Percentiles rank a stretch among this genome's conserved stretches.
Evolutionary conservation across 2,329 filamentous ascomycete species (phyloP).

Genomic region (Trichoderma sp.): DNA sequence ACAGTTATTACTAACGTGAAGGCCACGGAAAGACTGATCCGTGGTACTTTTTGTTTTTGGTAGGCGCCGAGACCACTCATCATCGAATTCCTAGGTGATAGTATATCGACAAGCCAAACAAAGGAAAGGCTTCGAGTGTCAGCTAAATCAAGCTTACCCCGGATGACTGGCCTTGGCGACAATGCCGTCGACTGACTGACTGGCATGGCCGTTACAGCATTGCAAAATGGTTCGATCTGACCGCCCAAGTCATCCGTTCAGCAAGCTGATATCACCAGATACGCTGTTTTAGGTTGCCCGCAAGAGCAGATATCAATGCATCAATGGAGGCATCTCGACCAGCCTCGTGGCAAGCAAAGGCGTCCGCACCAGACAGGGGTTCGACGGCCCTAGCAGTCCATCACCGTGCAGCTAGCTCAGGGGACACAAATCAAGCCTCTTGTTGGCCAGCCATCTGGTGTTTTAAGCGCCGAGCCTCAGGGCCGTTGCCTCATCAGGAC

Average conservation of each 20-base stretch:
- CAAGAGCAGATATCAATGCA: not conserved
- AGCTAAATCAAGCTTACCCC: not conserved
- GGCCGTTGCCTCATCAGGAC: constrained; percentile 18
- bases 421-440: constrained; percentile 13
- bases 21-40: not conserved
- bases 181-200: not conserved
- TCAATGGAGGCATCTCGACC: not conserved
- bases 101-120: not conserved
- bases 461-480: constrained; percentile 27
- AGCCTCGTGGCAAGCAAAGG: not conserved
- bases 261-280: constrained; percentile 1
- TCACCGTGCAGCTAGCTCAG: constrained; percentile 17
- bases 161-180: not conserved
- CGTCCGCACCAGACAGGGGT: not conserved
- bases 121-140: not conserved
- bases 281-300: not conserved
- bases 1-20: not conserved
- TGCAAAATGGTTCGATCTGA: not conserved
- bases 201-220: not conserved
- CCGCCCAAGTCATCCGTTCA: not conserved
- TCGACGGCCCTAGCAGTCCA: not conserved
- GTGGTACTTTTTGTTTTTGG: not conserved
- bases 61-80: not conserved
- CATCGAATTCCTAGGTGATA: not conserved
- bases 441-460: constrained; percentile 15